A percentile compares a stretch with the other conserved stretches of the same genome.
Evolutionary conservation across 768 basidiomycete species (phyloP).

Genomic region (Panaeolus papilionaceus): DNA sequence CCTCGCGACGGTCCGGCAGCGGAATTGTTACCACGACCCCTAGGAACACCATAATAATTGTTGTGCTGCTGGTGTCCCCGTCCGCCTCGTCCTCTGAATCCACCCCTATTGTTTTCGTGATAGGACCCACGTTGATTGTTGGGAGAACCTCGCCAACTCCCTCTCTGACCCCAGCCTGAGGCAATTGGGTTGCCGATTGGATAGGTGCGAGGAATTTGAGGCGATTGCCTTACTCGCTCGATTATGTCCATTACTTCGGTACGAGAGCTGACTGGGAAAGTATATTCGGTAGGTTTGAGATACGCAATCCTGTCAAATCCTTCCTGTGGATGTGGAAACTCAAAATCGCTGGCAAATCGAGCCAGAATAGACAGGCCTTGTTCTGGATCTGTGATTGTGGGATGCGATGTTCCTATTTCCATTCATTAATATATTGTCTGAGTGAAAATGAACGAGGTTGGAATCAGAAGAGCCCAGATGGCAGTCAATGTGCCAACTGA

Average conservation of each 20-base stretch:
- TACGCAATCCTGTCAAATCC: constrained; percentile 68
- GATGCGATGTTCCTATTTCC: constrained; percentile 68
- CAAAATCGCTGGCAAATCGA: constrained; percentile 68
- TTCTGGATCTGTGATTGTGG: constrained; percentile 71
- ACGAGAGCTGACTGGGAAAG: constrained; percentile 52
- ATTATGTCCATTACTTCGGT: constrained; percentile 60
- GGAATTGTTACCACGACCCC: constrained; percentile 28
- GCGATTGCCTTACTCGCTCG: constrained; percentile 53
- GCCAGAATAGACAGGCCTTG: constrained; percentile 66
- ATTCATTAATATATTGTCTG: constrained; percentile 17
- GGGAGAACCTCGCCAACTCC: constrained; percentile 25
- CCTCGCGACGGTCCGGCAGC: constrained; percentile 24
- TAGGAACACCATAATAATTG: constrained; percentile 19
- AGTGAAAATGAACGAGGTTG: background rate
- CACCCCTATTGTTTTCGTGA: constrained; percentile 2
- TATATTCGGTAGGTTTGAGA: constrained; percentile 47
- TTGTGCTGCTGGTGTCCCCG: constrained; percentile 21
- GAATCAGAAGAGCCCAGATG: constrained; percentile 9
- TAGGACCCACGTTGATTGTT: background rate
- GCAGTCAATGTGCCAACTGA: constrained; percentile 9
- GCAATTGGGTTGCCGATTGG: background rate
- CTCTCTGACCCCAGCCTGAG: constrained; percentile 8
- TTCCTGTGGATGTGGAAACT: constrained; percentile 60
- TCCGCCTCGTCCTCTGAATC: constrained; percentile 20
- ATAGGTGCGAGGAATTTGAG: constrained; percentile 20